Evolutionary conservation across 805 yeast species (phyloP).

Genomic region (Jamesozyma gamospora): DNA sequence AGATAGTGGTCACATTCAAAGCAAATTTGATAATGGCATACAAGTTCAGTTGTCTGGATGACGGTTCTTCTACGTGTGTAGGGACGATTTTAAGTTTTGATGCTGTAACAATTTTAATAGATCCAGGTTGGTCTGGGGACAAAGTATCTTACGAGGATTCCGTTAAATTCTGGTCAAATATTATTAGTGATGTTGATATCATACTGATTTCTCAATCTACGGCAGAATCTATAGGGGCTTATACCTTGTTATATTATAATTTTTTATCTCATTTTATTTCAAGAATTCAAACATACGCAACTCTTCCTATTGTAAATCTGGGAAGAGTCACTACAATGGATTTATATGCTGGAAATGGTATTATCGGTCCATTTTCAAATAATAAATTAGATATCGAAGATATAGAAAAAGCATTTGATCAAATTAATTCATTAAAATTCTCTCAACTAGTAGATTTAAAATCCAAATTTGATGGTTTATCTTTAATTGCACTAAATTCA

Average conservation of each 20-base stretch:
- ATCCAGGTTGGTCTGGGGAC: conserved; percentile 66
- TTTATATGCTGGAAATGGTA: conserved; percentile 58
- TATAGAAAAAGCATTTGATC: conserved; percentile 72
- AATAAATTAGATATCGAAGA: conserved; percentile 58
- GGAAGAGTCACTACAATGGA: conserved; percentile 86
- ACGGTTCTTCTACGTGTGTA: conserved; percentile 20
- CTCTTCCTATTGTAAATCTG: conserved; percentile 79
- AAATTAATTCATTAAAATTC: conserved; percentile 58
- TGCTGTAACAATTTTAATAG: conserved; percentile 48
- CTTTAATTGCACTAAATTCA: conserved; percentile 74
- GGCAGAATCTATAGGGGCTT: conserved; percentile 70
- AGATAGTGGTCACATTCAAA: too few species aligned
- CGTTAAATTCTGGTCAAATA: conserved; percentile 31
- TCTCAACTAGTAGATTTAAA: conserved; percentile 61
- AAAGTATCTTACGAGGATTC: conserved; percentile 28
- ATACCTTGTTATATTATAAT: conserved; percentile 49
- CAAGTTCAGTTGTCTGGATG: conserved; percentile 19
- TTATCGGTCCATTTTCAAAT: conserved; percentile 59
- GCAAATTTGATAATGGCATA: conserved; percentile 17
- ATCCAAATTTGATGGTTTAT: conserved; percentile 49
- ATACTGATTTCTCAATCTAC: conserved; percentile 84
- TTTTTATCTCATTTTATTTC: conserved; percentile 46
- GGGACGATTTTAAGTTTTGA: conserved; percentile 53
- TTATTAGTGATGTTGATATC: conserved; percentile 46
- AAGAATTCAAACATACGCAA: conserved; percentile 69